A percentile compares a stretch with the other conserved stretches of the same genome.
phyloP scores from a whole-genome alignment of 2,329 filamentous ascomycete species.

The Periconia sp. region DNA sequence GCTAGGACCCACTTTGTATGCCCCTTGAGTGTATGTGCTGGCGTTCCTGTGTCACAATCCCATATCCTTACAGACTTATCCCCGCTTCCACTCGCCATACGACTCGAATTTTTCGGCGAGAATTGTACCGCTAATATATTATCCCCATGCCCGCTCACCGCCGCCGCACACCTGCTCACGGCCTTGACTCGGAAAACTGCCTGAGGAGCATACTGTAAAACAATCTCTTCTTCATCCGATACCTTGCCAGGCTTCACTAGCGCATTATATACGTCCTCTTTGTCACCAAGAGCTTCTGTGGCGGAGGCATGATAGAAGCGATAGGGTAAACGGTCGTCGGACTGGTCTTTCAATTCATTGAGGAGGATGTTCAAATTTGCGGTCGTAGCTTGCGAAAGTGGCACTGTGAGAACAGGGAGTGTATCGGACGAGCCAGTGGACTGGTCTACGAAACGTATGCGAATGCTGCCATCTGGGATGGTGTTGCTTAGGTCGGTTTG shows the following conservation, averaged over 20 bases:
- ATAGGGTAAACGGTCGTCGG: conserved; percentile 71
- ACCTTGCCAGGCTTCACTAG: conserved; percentile 50
- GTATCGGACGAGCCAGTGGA: conserved; percentile 71
- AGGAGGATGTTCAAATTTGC: conserved; percentile 88
- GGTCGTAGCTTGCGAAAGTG: conserved; percentile 82
- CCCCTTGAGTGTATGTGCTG: conserved; percentile 81
- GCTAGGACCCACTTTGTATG: conserved; percentile 91
- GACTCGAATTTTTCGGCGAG: conserved; percentile 76
- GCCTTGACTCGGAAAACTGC: conserved; percentile 93
- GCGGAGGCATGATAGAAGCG: conserved; percentile 63
- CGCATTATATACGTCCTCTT: conserved; percentile 51
- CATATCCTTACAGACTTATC: conserved; percentile 91
- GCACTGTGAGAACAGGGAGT: conserved; percentile 71
- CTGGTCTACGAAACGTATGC: conserved; percentile 88
- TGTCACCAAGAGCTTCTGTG: conserved; percentile 53
- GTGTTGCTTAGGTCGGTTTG: conserved; percentile 75
- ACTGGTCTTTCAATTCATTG: conserved; percentile 76
- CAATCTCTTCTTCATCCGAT: conserved; percentile 65
- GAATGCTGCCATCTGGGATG: conserved; percentile 76
- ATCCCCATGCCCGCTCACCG: conserved; percentile 89
- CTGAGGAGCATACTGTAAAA: conserved; percentile 76
- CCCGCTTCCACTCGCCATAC: conserved; percentile 86
- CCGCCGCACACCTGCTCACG: conserved; percentile 86
- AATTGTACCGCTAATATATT: conserved; percentile 88
- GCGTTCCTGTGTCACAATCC: conserved; percentile 94